Evolutionary conservation across 2,329 filamentous ascomycete species (phyloP).

Genomic region (Hysterium pulicare): DNA sequence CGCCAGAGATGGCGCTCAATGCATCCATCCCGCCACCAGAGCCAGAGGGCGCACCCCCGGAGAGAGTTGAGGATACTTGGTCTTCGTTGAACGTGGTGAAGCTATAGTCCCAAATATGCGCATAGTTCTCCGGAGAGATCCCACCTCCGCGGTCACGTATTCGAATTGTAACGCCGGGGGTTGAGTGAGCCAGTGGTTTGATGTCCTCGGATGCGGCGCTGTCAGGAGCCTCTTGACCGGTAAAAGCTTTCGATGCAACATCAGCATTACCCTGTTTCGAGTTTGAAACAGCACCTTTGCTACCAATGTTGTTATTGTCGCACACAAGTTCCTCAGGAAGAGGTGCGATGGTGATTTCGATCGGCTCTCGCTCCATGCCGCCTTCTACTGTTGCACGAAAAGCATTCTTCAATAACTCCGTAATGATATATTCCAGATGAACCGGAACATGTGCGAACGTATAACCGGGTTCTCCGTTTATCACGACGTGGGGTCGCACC

Average conservation of each 20-base stretch:
- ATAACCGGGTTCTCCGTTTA: conserved; percentile 84
- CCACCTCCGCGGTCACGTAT: conserved; percentile 95
- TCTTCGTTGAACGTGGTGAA: conserved; percentile 90
- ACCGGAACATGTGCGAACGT: conserved; percentile 92
- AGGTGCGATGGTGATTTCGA: conserved; percentile 88
- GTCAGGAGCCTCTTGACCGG: conserved; percentile 13
- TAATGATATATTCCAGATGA: conserved; percentile 96
- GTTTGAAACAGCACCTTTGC: conserved; percentile 17
- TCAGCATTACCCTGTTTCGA: conserved; percentile 31
- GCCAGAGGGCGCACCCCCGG: conserved; percentile 26
- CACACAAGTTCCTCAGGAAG: conserved; percentile 48
- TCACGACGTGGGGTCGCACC: conserved; percentile 71
- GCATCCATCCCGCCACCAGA: conserved; percentile 54
- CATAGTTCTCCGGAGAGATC: conserved; percentile 77
- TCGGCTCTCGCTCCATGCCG: conserved; percentile 71
- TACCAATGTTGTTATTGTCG: conserved; percentile 13
- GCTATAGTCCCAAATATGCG: conserved; percentile 93
- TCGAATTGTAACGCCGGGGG: conserved; percentile 86
- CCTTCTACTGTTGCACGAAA: conserved; percentile 91
- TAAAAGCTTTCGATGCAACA: conserved; percentile 27
- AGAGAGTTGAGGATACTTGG: conserved; percentile 45
- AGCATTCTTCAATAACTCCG: conserved; percentile 92
- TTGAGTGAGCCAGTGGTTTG: conserved; percentile 47
- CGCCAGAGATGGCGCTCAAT: conserved; percentile 70
- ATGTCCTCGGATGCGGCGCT: conserved; percentile 35